phyloP scores from a whole-genome alignment of 148 eudicot genomes.

The Spergularia marina region DNA sequence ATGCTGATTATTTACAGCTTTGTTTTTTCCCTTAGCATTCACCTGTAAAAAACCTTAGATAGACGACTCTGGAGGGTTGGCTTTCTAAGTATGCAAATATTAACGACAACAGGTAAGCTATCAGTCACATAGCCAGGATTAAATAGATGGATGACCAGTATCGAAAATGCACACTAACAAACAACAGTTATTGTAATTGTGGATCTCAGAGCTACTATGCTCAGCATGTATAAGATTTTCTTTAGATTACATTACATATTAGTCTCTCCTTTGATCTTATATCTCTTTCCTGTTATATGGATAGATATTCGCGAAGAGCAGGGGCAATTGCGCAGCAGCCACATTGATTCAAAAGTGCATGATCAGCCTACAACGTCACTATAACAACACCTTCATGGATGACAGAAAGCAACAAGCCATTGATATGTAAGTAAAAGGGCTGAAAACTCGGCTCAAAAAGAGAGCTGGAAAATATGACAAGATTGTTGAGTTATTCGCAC shows the following conservation, averaged over 20 bases:
- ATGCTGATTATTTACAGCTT: no score
- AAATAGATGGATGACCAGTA: no score
- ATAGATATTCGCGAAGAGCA: slow-evolving; percentile 77
- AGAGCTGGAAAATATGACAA: no score
- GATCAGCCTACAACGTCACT: slow-evolving; percentile 75
- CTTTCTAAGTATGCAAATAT: no score
- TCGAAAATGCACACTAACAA: not conserved
- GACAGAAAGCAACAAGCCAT: slow-evolving; percentile 84
- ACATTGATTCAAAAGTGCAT: slow-evolving; percentile 64
- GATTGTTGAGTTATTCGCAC: not conserved
- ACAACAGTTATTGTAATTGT: no score
- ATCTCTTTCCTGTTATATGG: not conserved
- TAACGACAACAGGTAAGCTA: no score
- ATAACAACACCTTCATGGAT: slow-evolving; percentile 77
- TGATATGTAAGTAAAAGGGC: slow-evolving; percentile 55
- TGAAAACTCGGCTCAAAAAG: not conserved
- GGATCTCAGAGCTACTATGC: no score
- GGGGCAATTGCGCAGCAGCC: slow-evolving; percentile 74
- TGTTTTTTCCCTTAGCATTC: not conserved
- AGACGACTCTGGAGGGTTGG: no score
- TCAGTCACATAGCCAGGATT: no score
- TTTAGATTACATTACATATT: no score
- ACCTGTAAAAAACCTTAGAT: not conserved
- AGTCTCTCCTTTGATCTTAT: no score
- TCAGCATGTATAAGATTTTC: no score